Evolutionary conservation across 768 basidiomycete genomes (phyloP), one percentile per base, ranked within the genome.

Genomic region (Trametes elegans): DNA sequence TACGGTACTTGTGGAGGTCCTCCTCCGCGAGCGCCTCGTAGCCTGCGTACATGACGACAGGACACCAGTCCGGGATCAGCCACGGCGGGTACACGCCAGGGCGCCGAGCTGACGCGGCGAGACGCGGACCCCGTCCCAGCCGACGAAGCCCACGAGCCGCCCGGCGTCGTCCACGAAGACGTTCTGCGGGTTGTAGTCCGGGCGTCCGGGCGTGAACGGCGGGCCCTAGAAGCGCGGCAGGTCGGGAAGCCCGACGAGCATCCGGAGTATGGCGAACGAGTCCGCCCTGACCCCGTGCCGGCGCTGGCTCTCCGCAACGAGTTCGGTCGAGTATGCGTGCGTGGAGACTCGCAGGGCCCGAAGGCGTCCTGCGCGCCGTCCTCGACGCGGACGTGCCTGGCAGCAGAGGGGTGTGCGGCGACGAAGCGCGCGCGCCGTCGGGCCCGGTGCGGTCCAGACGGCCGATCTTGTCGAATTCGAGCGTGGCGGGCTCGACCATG

Each of bases 401-500:
- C 10, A 11, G 13, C 9, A 21, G 44, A 34, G 13, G 51, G 41
- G 51, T 44, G 35, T 3, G 41, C 31, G 9, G 19, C 41, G 32
- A 53, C 26, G 32, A 19, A 41, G n/a, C n/a, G 41, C 35, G 35
- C 5, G 40, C 11, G 7, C 51, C 41, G 13, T 44, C 41, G 5
- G 27, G 13, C 3, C 24, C n/a, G 16, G 5, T 10, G 0, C 49
- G 27, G 16, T 45, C 52, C 32, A 39, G 49, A 7, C 40, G 26
- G 19, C 52, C 52, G 10, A 53, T 53, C 43, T 45, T 18, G 36
- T 45, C 52, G 44, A 53, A 53, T 24, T 53, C 26, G 52, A 45
- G 52, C 10, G 18, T 29, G 14, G 52, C 28, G 28, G 46, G 52
- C 34, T 53, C 52, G 16, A 24, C 29, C 49, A 51, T 53, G 32